Evolutionary conservation across 495 filamentous ascomycete genomes (phyloP), one percentile per base, ranked within the genome.

Genomic region (Cercophora scortea): DNA sequence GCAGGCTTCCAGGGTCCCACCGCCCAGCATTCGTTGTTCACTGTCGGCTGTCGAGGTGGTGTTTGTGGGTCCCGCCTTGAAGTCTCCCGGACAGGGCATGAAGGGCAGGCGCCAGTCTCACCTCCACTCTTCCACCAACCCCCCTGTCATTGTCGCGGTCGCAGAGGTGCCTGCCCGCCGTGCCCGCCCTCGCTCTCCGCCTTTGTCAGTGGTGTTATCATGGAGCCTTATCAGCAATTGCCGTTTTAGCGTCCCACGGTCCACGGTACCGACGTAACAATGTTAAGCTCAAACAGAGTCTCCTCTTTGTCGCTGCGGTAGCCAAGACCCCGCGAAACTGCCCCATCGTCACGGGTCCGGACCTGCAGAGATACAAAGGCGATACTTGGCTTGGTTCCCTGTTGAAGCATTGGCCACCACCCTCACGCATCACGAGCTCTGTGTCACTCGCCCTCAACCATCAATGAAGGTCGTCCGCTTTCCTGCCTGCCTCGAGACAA

Each of bases 191-290:
- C 25, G 25, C 25, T 25, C 25, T 25, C 25, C 25, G 25, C 25
- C 25, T 25, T 25, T 44, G 42, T 4, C 16, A 52, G 54, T 62
- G 56, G 47, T 59, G 59, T 55, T 66, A 65, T 63, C 60, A 44
- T 45, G 34, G 45, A 53, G 60, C 56, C 60, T 61, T 67, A 65
- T 65, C 64, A 61, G 58, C 51, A 54, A 52, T 55, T 56, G 50
- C 61, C 61, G 52, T 54, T 56, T 46, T 56, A 59, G 61, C 47
- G 55, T 55, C 53, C 50, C 51, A 42, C 53, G 47, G 15, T 9
- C 38, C 32, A 33, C 32, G 18, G 17, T 34, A 17, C 13, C 47
- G 15, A 55, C 54, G 57, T 50, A 50, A 45, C 55, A 52, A 40
- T 19, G 46, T 42, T 11, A 17, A 25, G 25, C 25, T 25, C 25